phyloP scores from a whole-genome alignment of 2,329 filamentous ascomycete species.

The Phialophora macrospora region DNA sequence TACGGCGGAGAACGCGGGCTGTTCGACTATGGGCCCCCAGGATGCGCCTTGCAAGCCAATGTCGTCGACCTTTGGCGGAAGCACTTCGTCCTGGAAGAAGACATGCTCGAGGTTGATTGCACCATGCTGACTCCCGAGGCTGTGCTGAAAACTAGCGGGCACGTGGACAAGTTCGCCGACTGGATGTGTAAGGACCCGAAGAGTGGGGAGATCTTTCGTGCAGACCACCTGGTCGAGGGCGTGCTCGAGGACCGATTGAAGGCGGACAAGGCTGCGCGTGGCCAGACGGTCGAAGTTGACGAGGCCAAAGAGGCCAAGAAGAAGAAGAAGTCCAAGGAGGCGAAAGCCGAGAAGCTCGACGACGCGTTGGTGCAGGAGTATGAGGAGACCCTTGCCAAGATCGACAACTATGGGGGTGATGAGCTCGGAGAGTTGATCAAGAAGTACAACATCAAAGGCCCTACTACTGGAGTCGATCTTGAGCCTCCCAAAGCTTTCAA shows the following conservation, averaged over 20 bases:
- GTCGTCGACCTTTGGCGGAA: slow-evolving; percentile 89
- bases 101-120: slow-evolving; percentile 95
- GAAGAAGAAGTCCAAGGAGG: slow-evolving; percentile 81
- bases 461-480: slow-evolving; percentile 75
- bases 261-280: slow-evolving; percentile 90
- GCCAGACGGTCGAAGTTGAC: slow-evolving; percentile 68
- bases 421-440: slow-evolving; percentile 86
- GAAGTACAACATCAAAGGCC: slow-evolving; percentile 91
- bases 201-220: slow-evolving; percentile 93
- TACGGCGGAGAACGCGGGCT: slow-evolving; percentile 88
- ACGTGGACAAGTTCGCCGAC: slow-evolving; percentile 97
- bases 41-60: slow-evolving; percentile 83
- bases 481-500: slow-evolving; percentile 89
- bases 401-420: slow-evolving; percentile 91
- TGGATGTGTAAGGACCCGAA: slow-evolving; percentile 99
- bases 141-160: slow-evolving; percentile 91
- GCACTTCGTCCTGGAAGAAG: slow-evolving; percentile 90
- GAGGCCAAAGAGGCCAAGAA: slow-evolving; percentile 84
- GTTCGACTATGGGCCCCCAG: slow-evolving; percentile 91
- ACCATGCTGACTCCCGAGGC: slow-evolving; percentile 91
- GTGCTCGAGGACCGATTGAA: slow-evolving; percentile 85
- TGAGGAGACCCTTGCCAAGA: slow-evolving; percentile 86
- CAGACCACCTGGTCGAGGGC: slow-evolving; percentile 95
- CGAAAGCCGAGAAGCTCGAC: slow-evolving; percentile 80
- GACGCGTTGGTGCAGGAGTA: slow-evolving; percentile 87